phyloP scores from a whole-genome alignment of 1,284 basidiomycete species.

The Cutaneotrichosporon spelunceum region DNA sequence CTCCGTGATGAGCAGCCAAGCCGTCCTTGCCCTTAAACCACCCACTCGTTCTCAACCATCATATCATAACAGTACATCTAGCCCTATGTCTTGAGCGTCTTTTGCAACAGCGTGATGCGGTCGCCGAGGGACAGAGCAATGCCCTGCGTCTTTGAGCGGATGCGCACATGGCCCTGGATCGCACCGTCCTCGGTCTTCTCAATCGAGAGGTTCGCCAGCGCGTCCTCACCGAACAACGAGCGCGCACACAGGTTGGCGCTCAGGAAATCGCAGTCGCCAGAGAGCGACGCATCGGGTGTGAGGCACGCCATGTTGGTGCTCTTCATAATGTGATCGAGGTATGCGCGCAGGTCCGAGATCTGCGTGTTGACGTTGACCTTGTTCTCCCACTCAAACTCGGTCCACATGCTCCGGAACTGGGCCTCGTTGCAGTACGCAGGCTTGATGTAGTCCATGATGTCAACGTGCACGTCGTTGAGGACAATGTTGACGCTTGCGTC shows the following conservation, averaged over 20 bases:
- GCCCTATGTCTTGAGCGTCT: conserved; percentile 26
- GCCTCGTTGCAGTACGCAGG: conserved; percentile 94
- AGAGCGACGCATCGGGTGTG: conserved; percentile 87
- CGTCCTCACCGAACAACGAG: conserved; percentile 93
- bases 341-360: conserved; percentile 76
- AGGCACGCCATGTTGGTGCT: conserved; percentile 93
- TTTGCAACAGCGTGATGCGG: conserved; percentile 59
- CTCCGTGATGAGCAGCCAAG: too few relatives aligned
- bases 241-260: conserved; percentile 91
- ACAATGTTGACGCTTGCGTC: conserved; percentile 78
- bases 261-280: conserved; percentile 89
- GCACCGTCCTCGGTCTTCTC: conserved; percentile 80
- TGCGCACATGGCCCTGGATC: conserved; percentile 85
- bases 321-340: conserved; percentile 85
- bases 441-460: conserved; percentile 99
- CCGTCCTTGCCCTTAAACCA: too few relatives aligned
- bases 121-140: conserved; percentile 92
- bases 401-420: conserved; percentile 95
- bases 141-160: conserved; percentile 91
- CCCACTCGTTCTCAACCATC: not conserved
- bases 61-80: conserved; percentile 10
- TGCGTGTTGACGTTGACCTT: conserved; percentile 85
- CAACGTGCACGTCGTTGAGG: conserved; percentile 95
- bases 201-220: conserved; percentile 90
- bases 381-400: conserved; percentile 98